These are phyloP conservation scores for Penicillium herquei DNA, from an alignment of 495 filamentous ascomycete genomes.

Conservation along the genomic window DNA sequence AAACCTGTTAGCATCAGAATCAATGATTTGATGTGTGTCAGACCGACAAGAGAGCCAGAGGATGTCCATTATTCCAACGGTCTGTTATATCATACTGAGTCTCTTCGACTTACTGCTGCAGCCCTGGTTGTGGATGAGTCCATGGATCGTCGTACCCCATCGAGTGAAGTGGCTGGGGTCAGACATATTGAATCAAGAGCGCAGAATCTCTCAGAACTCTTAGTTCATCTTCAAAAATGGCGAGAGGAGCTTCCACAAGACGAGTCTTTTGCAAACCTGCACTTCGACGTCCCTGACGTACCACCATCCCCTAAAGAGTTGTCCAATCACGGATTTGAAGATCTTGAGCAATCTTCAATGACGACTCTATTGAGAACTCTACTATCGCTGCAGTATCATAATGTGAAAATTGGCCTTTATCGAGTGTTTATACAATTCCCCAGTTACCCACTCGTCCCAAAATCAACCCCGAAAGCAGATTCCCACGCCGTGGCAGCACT, in stretches of 20 bases:
- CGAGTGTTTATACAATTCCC: conserved; percentile 29
- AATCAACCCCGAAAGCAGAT: conserved; percentile 19
- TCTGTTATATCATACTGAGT: conserved; percentile 20
- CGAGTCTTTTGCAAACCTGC: conserved; percentile 1
- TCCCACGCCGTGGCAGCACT: conserved; percentile 24
- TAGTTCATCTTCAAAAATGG: conserved; percentile 13
- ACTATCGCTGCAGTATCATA: conserved; percentile 28
- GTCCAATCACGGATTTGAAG: neutral
- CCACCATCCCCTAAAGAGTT: neutral
- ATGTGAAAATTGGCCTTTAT: conserved; percentile 26
- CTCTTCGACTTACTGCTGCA: conserved; percentile 22
- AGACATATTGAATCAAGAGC: conserved; percentile 1
- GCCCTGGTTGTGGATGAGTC: conserved; percentile 21
- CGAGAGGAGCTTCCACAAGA: conserved; percentile 4
- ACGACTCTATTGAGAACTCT: conserved; percentile 12
- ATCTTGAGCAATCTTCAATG: conserved; percentile 6
- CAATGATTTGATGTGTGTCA: conserved; percentile 12
- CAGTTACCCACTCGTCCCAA: conserved; percentile 12
- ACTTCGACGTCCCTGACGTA: conserved; percentile 7
- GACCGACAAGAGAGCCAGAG: neutral
- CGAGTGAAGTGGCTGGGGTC: conserved; percentile 1
- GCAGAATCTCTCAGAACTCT: neutral
- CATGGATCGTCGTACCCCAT: neutral
- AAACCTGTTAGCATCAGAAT: conserved; percentile 23
- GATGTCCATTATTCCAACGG: neutral